These are phyloP conservation scores for Diaporthe sp. DNA, from an alignment of 2,329 filamentous ascomycete species.

Conservation along the genomic window DNA sequence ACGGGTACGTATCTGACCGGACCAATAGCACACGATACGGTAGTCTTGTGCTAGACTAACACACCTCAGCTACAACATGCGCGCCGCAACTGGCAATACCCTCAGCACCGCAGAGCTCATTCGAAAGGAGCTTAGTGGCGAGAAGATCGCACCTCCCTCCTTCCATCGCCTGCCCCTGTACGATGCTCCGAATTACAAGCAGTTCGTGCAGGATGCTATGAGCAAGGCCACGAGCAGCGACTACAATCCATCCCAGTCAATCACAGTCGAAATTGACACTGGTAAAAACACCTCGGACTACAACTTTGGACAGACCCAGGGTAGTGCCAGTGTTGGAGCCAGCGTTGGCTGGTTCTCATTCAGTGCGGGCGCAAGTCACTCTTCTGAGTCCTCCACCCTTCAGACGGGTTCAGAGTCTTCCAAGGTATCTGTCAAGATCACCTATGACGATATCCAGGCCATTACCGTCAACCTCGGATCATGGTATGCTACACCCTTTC, in stretches of 20 bases:
- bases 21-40: not conserved
- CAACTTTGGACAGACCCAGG: not conserved
- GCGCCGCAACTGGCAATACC: not conserved
- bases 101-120: not conserved
- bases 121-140: not conserved
- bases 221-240: not conserved
- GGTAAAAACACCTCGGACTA: not conserved
- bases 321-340: not conserved
- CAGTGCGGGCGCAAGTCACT: not conserved
- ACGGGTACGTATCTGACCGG: not conserved
- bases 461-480: not conserved
- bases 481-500: not conserved
- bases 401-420: not conserved
- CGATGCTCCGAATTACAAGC: not conserved
- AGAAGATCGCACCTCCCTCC: not conserved
- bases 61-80: not conserved
- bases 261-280: not conserved
- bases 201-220: not conserved
- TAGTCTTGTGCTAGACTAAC: not conserved
- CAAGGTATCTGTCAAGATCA: not conserved
- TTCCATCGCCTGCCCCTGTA: not conserved
- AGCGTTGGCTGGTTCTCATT: not conserved
- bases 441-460: not conserved
- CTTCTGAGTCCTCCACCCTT: not conserved
- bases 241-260: not conserved